phyloP scores from a whole-genome alignment of 305 asterid species.

The Vinca major region DNA sequence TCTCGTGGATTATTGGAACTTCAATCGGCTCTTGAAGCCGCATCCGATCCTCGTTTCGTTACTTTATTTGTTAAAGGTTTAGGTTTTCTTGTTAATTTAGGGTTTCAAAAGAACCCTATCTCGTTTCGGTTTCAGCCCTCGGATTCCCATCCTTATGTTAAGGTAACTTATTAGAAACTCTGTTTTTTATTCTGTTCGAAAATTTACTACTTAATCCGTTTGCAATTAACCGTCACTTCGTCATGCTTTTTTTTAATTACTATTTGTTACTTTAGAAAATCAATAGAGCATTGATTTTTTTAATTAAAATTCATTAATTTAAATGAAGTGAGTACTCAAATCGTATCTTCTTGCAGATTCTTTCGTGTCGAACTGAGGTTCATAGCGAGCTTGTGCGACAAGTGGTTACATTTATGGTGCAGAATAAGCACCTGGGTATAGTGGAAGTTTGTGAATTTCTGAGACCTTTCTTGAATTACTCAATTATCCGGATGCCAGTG shows the following conservation, averaged over 20 bases:
- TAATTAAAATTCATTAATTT: too few relatives aligned
- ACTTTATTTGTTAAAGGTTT: constrained; percentile 53
- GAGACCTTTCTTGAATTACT: constrained; percentile 68
- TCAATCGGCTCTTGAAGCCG: constrained; percentile 76
- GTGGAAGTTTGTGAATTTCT: constrained; percentile 62
- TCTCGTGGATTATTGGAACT: constrained; percentile 68
- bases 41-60: constrained; percentile 34
- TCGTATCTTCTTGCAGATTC: constrained; percentile 35
- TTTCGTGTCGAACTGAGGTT: constrained; percentile 56
- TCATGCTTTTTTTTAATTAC: too few relatives aligned
- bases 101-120: constrained; percentile 37
- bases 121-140: constrained; percentile 43
- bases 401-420: constrained; percentile 51
- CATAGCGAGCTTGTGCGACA: constrained; percentile 71
- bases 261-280: too few relatives aligned
- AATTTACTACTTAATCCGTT: not conserved
- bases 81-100: constrained; percentile 58
- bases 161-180: constrained; percentile 31
- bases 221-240: too few relatives aligned
- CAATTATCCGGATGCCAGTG: constrained; percentile 39
- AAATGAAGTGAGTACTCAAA: not conserved
- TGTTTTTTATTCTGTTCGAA: not conserved
- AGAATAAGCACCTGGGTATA: constrained; percentile 60
- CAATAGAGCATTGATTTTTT: too few relatives aligned
- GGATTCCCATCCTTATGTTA: constrained; percentile 74